Conservation (phyloP, 768 basidiomycete genomes). For the Kwoniella pini region DNA sequence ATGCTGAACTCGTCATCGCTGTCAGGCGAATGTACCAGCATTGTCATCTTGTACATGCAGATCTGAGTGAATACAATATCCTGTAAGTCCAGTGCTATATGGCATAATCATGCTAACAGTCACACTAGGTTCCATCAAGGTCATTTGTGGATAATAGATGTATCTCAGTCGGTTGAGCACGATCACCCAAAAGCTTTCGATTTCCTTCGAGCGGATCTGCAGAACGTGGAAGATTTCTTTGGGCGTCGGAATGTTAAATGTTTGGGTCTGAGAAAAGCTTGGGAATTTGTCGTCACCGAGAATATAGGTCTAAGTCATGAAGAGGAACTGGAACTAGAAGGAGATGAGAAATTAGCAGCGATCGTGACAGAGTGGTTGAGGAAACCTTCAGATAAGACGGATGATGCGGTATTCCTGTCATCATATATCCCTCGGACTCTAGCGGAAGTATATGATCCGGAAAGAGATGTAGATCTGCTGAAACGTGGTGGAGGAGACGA, state of each 20-base stretch:
- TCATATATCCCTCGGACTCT: constrained; percentile 92
- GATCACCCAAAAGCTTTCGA: constrained; percentile 96
- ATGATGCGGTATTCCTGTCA: constrained; percentile 83
- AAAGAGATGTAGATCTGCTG: constrained; percentile 80
- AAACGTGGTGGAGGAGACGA: constrained; percentile 68
- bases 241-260: constrained; percentile 69
- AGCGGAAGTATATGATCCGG: constrained; percentile 91
- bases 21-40: constrained; percentile 81
- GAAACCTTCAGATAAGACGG: constrained; percentile 48
- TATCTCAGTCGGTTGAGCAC: constrained; percentile 97
- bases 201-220: constrained; percentile 87
- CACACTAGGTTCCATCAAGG: constrained; percentile 58
- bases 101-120: too few species aligned
- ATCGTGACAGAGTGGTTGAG: constrained; percentile 55
- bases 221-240: constrained; percentile 93
- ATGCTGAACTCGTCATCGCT: constrained; percentile 74
- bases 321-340: constrained; percentile 32
- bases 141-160: constrained; percentile 92
- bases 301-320: constrained; percentile 29
- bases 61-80: constrained; percentile 97
- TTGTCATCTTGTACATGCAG: constrained; percentile 95
- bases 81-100: constrained; percentile 62
- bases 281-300: constrained; percentile 81
- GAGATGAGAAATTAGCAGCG: constrained; percentile 27
- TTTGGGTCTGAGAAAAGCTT: constrained; percentile 76